Percentiles rank a stretch among this genome's conserved stretches.
phyloP scores from a whole-genome alignment of 805 yeast species.

The Saccharomycopsis malanga region DNA sequence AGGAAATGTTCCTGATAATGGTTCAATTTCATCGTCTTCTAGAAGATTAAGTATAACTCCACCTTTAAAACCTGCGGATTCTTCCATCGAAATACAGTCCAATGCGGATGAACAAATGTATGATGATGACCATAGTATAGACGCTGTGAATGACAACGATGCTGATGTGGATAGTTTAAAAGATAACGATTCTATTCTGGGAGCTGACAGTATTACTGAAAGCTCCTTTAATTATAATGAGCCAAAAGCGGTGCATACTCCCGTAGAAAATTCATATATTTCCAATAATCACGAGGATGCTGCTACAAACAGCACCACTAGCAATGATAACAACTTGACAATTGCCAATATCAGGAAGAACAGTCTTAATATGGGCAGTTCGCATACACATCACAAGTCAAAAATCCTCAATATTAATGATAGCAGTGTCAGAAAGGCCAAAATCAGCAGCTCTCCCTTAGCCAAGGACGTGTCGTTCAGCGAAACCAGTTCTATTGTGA shows the following conservation, averaged over 20 bases:
- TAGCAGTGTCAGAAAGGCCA: slow-evolving; percentile 6
- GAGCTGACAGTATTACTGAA: background rate
- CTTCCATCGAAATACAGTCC: too few species aligned
- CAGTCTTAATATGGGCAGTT: background rate
- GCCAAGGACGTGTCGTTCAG: background rate
- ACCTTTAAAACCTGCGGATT: too few species aligned
- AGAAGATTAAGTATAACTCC: too few species aligned
- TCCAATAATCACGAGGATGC: background rate
- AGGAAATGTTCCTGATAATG: too few species aligned
- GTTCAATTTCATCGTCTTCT: too few species aligned
- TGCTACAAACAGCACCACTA: too few species aligned
- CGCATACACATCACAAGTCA: background rate
- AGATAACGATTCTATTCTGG: background rate
- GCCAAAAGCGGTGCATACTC: background rate
- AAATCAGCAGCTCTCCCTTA: background rate
- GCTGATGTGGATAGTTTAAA: background rate
- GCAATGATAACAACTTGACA: background rate
- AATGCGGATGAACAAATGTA: too few species aligned
- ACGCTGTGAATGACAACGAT: background rate
- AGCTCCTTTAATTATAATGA: background rate
- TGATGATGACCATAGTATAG: background rate
- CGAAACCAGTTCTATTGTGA: slow-evolving; percentile 9
- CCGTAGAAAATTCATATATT: background rate
- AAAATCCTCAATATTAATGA: slow-evolving; percentile 8
- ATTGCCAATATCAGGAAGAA: slow-evolving; percentile 1